These are phyloP conservation scores for Annona cherimola DNA, from an alignment of 164 flowering plant species.

Conservation along the genomic window DNA sequence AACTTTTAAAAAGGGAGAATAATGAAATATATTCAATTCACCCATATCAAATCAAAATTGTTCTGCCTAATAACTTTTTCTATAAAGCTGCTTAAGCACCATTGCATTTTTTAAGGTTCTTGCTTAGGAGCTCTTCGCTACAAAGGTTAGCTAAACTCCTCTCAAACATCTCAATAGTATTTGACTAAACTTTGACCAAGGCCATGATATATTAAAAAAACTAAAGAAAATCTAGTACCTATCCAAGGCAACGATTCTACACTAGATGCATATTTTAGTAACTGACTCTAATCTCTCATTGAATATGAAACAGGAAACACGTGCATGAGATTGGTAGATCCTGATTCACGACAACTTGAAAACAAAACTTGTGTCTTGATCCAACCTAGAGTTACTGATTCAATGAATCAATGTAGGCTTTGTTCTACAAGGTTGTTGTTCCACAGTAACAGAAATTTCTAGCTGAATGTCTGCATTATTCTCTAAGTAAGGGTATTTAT, in stretches of 20 bases:
- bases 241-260: neutral
- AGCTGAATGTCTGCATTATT: neutral
- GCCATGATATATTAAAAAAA: too few species aligned
- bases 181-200: too few species aligned
- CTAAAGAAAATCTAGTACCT: too few species aligned
- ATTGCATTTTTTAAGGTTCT: too few species aligned
- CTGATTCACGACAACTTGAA: neutral
- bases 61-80: too few species aligned
- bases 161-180: too few species aligned
- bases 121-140: too few species aligned
- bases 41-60: too few species aligned
- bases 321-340: neutral
- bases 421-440: neutral
- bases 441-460: neutral
- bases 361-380: neutral
- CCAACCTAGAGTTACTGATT: neutral
- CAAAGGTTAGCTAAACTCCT: too few species aligned
- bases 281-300: neutral
- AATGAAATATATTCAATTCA: too few species aligned
- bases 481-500: neutral
- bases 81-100: too few species aligned
- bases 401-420: neutral
- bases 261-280: neutral
- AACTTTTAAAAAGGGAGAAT: too few species aligned
- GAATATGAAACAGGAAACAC: neutral